Evolutionary conservation across 768 basidiomycete genomes (phyloP), one percentile per base, ranked within the genome.

Genomic region (Tulasnella sp.): DNA sequence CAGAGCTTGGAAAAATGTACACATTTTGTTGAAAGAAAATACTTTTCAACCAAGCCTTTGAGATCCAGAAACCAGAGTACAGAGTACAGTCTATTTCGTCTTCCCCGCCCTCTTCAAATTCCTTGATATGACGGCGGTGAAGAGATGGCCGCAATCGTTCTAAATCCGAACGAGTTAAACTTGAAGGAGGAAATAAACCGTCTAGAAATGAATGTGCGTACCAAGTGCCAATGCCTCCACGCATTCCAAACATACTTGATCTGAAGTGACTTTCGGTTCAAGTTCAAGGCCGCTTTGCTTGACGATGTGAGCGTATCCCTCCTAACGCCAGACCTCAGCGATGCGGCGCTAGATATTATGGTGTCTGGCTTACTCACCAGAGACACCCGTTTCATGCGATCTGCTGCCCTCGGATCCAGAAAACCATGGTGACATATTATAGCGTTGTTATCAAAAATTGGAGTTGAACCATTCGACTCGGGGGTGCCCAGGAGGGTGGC

Each of bases 1-100:
- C 21, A 65, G 61, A 23, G 19, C 23, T 21, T 15, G 42, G 3
- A 8, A 15, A 38, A 7, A 5, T 38, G 7, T 15, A 38, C 34
- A 15, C 19, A 23, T 15, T 42, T n/a, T n/a, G 41, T 5, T 10
- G 11, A 19, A 9, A 43, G 45, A 60, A 69, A 15, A n/a, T 60
- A 85, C 88, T 88, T 78, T 78, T 85, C 3, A 86, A 69, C 90
- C 90, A 92, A 4, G 72, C 69, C 67, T 84, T 88, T 0, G 89
- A 91, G 66, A 91, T 80, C 83, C 84, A 88, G 68, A 76, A 83
- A 5, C 79, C 63, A 15, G 34, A 38, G 34, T 38, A 38, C 15
- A 38, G 15, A 7, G 34, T 38, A 15, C 15, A 5, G 15, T 38
- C 34, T 38, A 38, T 5, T 7, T 38, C 34, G 34, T 38, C 34